These are phyloP conservation scores for Botrytis galanthina DNA, from an alignment of 2,329 filamentous ascomycete species.

Conservation along the genomic window DNA sequence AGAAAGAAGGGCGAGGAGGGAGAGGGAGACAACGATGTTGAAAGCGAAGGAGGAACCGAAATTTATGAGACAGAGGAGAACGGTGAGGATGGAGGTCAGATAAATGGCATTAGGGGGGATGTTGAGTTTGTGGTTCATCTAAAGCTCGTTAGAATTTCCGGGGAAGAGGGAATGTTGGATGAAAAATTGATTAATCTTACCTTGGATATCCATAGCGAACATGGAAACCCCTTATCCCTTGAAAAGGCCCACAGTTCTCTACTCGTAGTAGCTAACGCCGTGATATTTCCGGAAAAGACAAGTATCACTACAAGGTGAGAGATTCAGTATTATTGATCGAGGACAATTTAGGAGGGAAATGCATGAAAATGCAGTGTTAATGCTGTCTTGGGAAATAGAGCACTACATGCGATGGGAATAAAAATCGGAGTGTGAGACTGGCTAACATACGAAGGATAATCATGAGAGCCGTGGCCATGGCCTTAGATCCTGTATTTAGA, in stretches of 20 bases:
- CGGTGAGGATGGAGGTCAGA: slow-evolving; percentile 27
- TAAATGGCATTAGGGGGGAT: slow-evolving; percentile 32
- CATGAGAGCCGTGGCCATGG: slow-evolving; percentile 47
- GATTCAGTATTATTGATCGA: not conserved
- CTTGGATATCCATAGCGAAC: slow-evolving; percentile 42
- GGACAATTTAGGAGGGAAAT: not conserved
- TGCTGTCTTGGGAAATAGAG: not conserved
- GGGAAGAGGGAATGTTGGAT: not conserved
- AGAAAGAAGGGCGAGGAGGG: slow-evolving; percentile 49
- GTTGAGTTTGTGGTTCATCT: slow-evolving; percentile 39
- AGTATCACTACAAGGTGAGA: slow-evolving; percentile 34
- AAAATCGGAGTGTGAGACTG: not conserved
- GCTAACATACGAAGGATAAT: slow-evolving; percentile 40
- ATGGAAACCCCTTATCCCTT: slow-evolving; percentile 25
- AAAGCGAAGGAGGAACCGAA: slow-evolving; percentile 52
- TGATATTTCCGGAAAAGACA: slow-evolving; percentile 42
- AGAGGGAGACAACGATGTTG: slow-evolving; percentile 53
- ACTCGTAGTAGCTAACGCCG: slow-evolving; percentile 40
- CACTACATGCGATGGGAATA: not conserved
- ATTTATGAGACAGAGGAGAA: slow-evolving; percentile 43
- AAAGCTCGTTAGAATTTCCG: not conserved
- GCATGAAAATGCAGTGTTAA: not conserved
- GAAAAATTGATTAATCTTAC: slow-evolving; percentile 27
- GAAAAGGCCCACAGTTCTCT: slow-evolving; percentile 46
- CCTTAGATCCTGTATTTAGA: slow-evolving; percentile 44